Conservation (phyloP, 208 protist species). For the Leishmania mexicana region DNA sequence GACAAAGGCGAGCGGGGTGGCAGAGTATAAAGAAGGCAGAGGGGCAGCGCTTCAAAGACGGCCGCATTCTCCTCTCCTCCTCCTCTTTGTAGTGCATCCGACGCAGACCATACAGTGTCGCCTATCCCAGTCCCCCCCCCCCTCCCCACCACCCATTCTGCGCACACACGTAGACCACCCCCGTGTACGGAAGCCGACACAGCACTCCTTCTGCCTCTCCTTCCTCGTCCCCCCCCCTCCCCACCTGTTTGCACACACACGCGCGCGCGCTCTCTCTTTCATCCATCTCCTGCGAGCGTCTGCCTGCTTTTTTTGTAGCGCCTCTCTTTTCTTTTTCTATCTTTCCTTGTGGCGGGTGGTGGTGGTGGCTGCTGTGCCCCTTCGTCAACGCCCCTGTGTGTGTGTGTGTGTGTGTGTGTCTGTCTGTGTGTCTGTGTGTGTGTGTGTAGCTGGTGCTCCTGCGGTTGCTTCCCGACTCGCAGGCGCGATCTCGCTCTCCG, state of each 20-base stretch:
- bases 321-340: neutral
- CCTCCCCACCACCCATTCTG: neutral
- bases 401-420: too few relatives aligned
- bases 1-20: neutral
- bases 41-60: neutral
- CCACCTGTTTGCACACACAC: neutral
- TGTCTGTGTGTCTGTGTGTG: too few relatives aligned
- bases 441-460: neutral
- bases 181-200: neutral
- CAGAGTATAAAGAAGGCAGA: neutral
- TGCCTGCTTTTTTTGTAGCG: neutral
- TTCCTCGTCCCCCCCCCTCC: neutral
- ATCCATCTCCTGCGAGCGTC: neutral
- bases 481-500: neutral
- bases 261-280: neutral
- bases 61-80: neutral
- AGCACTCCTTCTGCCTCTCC: neutral
- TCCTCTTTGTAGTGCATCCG: neutral
- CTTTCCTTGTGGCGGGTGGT: neutral
- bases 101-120: neutral
- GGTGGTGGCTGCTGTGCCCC: neutral
- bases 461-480: neutral
- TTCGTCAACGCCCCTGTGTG: neutral
- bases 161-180: neutral
- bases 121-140: neutral